Base-by-base conservation (phyloP, 306 rosid genomes). In the Vigna radiata region DNA sequence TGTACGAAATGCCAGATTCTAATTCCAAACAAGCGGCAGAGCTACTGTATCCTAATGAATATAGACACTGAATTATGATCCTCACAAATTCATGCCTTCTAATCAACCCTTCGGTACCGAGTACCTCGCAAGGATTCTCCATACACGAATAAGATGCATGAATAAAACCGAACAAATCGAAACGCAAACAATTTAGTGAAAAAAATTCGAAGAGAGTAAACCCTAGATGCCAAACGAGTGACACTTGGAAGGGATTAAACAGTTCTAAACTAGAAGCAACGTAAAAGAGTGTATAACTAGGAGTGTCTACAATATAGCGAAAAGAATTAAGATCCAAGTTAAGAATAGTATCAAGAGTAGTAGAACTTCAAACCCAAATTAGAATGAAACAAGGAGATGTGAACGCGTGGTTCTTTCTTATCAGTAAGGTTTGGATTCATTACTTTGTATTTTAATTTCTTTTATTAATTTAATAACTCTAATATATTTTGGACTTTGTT, bases 21-120 rank as follows among this genome's bases (percentile, higher is more conserved):
- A 44, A 75, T 85, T 92, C 98, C 87, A 89, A 83, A 71, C 82
- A 84, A 8, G 87, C 83, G 0, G 98, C 98, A 11, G 97, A 84
- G 17, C 80, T 88, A 17, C 25, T 72, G 74, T 86, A 92, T 39
- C 96, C 96, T 77, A 90, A 81, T 70, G 95, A 87, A 79, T 82
- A 77, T 13, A 94, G 79, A 76, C 87, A 86, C 73, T 92, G 98
- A 55, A 92, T 83, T 79, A 94, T 86, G 39, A 92, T 72, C 79
- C 91, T 89, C 27, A 90, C 87, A 73, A 89, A 90, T 83, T 94
- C 96, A 19, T 85, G 84, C 77, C 82, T 90, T 80, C 77, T 85
- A 61, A 89, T 83, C 49, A 88, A 82, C 61, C 93, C 88, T 85
- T 83, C 87, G 29, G 89, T 54, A 29, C 97, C 98, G 15, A 94